Base-by-base conservation (phyloP, 345 rosid genomes). In the Aquilaria malaccensis region DNA sequence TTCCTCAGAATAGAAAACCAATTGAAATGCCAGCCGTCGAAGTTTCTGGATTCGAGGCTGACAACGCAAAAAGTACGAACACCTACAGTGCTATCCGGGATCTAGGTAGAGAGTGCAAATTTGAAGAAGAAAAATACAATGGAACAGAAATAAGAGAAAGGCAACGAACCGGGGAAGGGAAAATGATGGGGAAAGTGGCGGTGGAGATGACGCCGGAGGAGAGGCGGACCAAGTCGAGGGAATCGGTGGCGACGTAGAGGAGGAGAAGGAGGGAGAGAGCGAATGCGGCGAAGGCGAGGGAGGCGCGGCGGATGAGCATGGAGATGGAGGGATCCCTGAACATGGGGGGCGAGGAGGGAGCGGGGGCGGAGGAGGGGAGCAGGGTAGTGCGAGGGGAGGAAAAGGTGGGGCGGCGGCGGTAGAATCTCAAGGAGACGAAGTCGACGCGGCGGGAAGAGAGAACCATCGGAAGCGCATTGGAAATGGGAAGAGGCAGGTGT, bases 231-330 rank as follows among this genome's bases (percentile, higher is more conserved):
- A 30, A 22, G 41, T 4, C 30, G 51, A 52, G 51, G 45, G 43
- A 10, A 55, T 47, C 55, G 59, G 52, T 7, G 56, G 51, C 32
- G 5, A 10, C 55, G 59, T 60, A 47, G 13, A 71, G 63, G 54
- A 71, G 12, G 50, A 66, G 13, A 50, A 66, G 13, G 55, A 58
- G 32, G 63, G 67, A 66, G 45, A 66, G 49, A 11, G 56, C 50
- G 45, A 43, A 33, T 62, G 62, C n/a, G 67, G 57, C 29, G 55
- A 71, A 47, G 67, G 66, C 15, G 55, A 58, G 43, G 56, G 60
- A 12, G 63, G 55, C 48, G 75, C 52, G 54, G 62, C 33, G 14
- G 57, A 55, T 10, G 37, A 53, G 50, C 31, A 10, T 53, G 51
- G 49, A 49, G 48, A 63, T 56, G 12, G 63, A 45, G n/a, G 75